Evolutionary conservation across 805 yeast species (phyloP), one percentile per base, ranked within the genome.

Genomic region (Priceomyces medius): DNA sequence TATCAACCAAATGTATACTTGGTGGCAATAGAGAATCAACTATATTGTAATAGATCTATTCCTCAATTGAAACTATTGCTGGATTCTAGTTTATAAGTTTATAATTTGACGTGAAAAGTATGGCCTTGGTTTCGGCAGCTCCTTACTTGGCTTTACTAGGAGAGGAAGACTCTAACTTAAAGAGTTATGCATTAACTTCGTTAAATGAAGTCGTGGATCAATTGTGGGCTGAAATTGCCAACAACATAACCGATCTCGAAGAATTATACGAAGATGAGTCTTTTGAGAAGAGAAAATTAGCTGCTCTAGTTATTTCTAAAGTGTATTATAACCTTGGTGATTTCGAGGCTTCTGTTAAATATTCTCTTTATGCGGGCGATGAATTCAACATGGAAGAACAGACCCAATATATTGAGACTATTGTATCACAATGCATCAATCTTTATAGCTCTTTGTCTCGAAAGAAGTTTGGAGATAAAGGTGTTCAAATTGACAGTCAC

Each of bases 151-250:
- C 98, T 29, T 78, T 93, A 48, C 74, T 93, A 58, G 80, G 81
- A 47, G 99, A 93, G 68, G 74, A 81, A 7, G 97, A 93, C 61
- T 67, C 77, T 37, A 65, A 76, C 39, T 78, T 93, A 51, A 90
- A 88, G 63, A 73, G 83, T 26, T 87, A 88, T 59, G 99, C 98
- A 14, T 76, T 93, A 57, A 71, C 83, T 42, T 82, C 95, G 14
- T 78, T 93, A 50, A 86, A 89, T 59, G 76, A 70, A 20, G 77
- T 85, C 38, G 97, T 88, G 38, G 96, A 89, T 67, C 90, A 88
- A 63, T 75, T 88, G 44, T 93, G 99, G 99, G 88, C 99, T 2
- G 98, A 93, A 70, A 86, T 93, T 43, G 95, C 99, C 43, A 93
- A 93, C 66, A 82, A 78, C 56, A 79, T 93, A 46, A 73, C 87